These are phyloP conservation scores for Triticum monococcum DNA, from an alignment of 176 grass and related monocot genomes.

Conservation along the genomic window DNA sequence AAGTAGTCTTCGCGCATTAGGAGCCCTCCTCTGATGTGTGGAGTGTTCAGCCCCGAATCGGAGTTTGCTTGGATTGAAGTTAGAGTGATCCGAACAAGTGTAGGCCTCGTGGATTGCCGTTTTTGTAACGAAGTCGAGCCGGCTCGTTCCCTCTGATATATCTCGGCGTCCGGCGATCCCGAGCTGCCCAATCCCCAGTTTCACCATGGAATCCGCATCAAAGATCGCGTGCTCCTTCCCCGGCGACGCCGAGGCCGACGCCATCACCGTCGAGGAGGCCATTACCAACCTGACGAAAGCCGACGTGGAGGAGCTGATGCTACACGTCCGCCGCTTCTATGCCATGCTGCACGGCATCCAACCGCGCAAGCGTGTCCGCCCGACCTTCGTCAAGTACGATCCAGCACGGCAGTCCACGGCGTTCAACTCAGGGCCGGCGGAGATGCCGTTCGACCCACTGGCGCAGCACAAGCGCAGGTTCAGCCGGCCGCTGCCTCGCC, in stretches of 20 bases:
- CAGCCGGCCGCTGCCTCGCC: constrained; percentile 17
- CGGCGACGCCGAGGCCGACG: constrained; percentile 46
- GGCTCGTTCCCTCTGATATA: background rate
- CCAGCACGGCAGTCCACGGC: constrained; percentile 37
- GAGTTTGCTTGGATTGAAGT: no score
- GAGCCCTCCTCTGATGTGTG: no score
- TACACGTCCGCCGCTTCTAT: constrained; percentile 30
- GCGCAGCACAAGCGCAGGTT: constrained; percentile 36
- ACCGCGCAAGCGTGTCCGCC: constrained; percentile 11
- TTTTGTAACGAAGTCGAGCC: background rate
- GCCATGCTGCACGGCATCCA: constrained; percentile 31
- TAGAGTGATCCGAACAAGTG: no score
- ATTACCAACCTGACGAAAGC: constrained; percentile 26
- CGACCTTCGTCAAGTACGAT: constrained; percentile 49
- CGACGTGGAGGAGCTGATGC: constrained; percentile 38
- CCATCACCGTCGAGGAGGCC: constrained; percentile 31
- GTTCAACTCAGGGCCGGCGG: constrained; percentile 25
- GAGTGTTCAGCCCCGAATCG: no score
- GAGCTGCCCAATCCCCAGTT: background rate
- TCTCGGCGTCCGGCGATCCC: background rate
- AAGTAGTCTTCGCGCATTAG: no score
- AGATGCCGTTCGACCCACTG: constrained; percentile 14
- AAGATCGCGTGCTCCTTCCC: constrained; percentile 6
- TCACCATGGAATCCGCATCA: background rate
- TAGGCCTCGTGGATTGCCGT: background rate